phyloP scores from a whole-genome alignment of 2,329 filamentous ascomycete genomes.

The Tolypocladium cylindrosporum region DNA sequence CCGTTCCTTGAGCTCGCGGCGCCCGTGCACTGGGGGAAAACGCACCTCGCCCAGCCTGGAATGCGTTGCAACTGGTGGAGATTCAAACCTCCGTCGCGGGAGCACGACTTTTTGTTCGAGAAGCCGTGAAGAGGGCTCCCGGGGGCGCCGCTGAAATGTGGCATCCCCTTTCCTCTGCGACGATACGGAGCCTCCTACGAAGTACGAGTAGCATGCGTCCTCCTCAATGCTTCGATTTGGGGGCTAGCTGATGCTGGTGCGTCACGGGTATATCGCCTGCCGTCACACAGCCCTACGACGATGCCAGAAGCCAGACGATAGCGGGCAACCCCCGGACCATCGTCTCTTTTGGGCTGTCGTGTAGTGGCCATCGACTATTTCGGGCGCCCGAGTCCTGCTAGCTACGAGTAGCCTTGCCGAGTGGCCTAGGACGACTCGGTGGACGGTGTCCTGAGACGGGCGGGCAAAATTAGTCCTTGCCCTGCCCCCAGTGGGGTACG shows the following conservation, averaged over 20 bases:
- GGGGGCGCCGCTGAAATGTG: not conserved
- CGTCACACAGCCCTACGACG: conserved; percentile 1
- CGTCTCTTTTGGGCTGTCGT: not conserved
- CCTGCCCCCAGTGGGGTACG: not conserved
- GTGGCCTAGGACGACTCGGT: not conserved
- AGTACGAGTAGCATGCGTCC: not conserved
- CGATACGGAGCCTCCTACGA: not conserved
- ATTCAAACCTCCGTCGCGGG: not conserved
- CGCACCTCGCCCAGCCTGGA: not conserved
- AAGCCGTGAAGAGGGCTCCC: not conserved
- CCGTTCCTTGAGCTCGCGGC: not conserved
- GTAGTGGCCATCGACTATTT: not conserved
- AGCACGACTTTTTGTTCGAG: conserved; percentile 2
- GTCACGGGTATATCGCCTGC: not conserved
- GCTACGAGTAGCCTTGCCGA: not conserved
- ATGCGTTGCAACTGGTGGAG: not conserved
- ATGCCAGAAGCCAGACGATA: not conserved
- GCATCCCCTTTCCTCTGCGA: not conserved
- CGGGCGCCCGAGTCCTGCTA: not conserved
- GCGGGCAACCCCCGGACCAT: not conserved
- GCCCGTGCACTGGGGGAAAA: not conserved
- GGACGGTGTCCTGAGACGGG: not conserved
- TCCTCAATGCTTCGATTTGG: not conserved
- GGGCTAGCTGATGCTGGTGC: not conserved
- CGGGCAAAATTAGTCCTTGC: conserved; percentile 4